Evolutionary conservation across 208 protist genomes (phyloP).

Genomic region (Leishmania tropica): DNA sequence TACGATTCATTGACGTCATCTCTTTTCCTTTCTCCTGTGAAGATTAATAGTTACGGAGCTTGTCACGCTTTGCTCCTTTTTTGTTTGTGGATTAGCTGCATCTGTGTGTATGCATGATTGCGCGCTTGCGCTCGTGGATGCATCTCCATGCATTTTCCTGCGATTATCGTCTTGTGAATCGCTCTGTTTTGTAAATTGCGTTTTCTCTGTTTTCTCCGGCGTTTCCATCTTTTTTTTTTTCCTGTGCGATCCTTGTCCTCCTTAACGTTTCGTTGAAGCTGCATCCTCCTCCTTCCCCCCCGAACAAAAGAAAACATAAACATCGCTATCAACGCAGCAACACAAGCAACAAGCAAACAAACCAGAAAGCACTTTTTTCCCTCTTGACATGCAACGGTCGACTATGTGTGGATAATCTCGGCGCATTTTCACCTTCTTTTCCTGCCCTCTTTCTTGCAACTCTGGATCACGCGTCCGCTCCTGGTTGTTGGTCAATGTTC

Average conservation of each 20-base stretch:
- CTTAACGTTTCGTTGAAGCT: background rate
- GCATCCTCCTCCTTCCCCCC: background rate
- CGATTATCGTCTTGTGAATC: slow-evolving; percentile 15
- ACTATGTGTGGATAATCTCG: background rate
- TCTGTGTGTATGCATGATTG: background rate
- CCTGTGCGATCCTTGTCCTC: background rate
- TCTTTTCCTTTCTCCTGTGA: slow-evolving; percentile 2
- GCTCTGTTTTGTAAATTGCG: slow-evolving; percentile 2
- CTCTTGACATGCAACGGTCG: background rate
- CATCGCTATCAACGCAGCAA: background rate
- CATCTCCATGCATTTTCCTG: background rate
- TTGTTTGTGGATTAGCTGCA: background rate
- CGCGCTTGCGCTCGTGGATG: background rate
- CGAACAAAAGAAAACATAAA: background rate
- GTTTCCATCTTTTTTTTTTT: slow-evolving; percentile 10
- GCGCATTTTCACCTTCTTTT: slow-evolving; percentile 4
- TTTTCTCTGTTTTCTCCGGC: slow-evolving; percentile 4
- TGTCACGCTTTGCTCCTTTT: slow-evolving; percentile 6
- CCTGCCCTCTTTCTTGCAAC: slow-evolving; percentile 5
- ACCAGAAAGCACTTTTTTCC: no score
- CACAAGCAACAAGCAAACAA: no score
- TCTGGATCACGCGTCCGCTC: background rate
- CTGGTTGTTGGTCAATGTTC: background rate
- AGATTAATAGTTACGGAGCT: background rate
- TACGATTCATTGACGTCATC: slow-evolving; percentile 2